Evolutionary conservation across 2,329 filamentous ascomycete species (phyloP), one percentile per base, ranked within the genome.

Genomic region (Nemania bipapillata): DNA sequence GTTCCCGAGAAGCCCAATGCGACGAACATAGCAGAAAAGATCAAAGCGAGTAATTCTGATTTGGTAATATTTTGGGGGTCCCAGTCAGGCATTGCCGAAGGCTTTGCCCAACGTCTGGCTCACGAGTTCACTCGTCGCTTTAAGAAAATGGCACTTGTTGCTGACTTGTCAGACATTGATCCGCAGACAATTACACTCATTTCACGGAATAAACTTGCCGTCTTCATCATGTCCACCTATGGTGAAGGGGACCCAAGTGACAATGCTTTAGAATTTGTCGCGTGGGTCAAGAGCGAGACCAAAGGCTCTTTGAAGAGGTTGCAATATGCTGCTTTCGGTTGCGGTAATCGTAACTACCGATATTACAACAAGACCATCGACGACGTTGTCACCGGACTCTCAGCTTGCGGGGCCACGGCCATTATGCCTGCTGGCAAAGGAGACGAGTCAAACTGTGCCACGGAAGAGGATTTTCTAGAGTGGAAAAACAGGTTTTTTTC

Each of bases 321-420:
- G 6, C 24, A 42, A 47, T 58, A 58, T 24, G 55, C 37, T 32
- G 37, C 55, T 20, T 58, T 58, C 40, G 55, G 55, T 5, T 58
- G 55, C 40, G 55, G 55, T 22, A 58, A 58, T 32, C 40, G 40
- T 3, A 58, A 58, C 15, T 58, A 58, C 22, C 37, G 17, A 5
- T n/a, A 58, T 47, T 47, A 58, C 15, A 58, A 58, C 32, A 58
- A 58, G 17, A 47, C 15, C 40, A 47, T 58, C 24, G 55, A 58
- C 32, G 55, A 58, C 7, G 6, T 47, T 47, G 40, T 47, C 26
- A 22, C 24, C 17, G 37, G 55, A 32, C 24, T 58, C 2, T 8
- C 37, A 9, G 32, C 17, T 26, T 40, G 55, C 17, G 55, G 55
- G 4, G 55, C 55, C 22, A 58, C 22, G 15, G 55, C 53, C 8